Conservation (phyloP, 140 eudicot genomes). For the Stevia rebaudiana region DNA sequence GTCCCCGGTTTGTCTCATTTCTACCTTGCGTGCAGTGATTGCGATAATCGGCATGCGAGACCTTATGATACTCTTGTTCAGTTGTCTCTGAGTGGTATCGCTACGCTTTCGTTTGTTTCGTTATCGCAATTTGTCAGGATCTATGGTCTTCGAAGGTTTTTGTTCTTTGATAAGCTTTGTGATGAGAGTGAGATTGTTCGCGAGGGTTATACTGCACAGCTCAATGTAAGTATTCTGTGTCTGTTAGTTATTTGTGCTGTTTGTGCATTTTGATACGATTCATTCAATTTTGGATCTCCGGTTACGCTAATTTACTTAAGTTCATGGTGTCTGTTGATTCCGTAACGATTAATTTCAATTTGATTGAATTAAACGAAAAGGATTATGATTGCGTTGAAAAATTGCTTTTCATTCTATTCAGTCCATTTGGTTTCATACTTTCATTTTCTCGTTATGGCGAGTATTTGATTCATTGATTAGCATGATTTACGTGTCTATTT, state of each 20-base stretch:
- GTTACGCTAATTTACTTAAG: background rate
- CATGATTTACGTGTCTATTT: too few species aligned
- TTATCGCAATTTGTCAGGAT: slow-evolving; percentile 48
- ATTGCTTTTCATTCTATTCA: too few species aligned
- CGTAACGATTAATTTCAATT: background rate
- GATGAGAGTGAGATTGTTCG: slow-evolving; percentile 84
- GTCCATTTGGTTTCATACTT: too few species aligned
- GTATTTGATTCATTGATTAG: too few species aligned
- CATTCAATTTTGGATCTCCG: slow-evolving; percentile 11
- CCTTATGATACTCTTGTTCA: slow-evolving; percentile 73
- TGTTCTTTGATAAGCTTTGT: slow-evolving; percentile 77
- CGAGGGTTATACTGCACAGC: slow-evolving; percentile 55
- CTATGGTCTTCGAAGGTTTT: slow-evolving; percentile 68
- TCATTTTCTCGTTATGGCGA: too few species aligned
- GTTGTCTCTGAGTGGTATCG: slow-evolving; percentile 58
- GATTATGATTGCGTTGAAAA: background rate
- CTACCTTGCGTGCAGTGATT: slow-evolving; percentile 54
- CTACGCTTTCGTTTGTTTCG: slow-evolving; percentile 70
- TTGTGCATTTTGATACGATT: background rate
- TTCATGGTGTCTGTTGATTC: background rate
- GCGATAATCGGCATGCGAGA: slow-evolving; percentile 58
- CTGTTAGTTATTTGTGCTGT: background rate
- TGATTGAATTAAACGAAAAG: background rate
- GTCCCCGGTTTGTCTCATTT: slow-evolving; percentile 78
- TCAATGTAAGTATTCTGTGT: slow-evolving; percentile 49